These are phyloP conservation scores for Aspergillus tamarii DNA, from an alignment of 2,329 filamentous ascomycete species.

Conservation along the genomic window DNA sequence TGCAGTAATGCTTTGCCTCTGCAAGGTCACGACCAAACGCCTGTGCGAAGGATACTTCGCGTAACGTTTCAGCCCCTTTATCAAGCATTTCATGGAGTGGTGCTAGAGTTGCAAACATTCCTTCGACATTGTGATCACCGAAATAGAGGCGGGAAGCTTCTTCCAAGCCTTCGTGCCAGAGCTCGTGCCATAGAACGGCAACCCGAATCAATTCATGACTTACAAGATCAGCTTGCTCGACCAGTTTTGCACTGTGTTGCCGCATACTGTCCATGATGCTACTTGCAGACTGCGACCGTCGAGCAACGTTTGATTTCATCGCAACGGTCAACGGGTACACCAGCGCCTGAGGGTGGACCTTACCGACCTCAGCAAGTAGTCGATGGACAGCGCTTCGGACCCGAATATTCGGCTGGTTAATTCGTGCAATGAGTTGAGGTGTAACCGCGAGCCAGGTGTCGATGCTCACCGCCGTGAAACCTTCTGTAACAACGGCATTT, in stretches of 20 bases:
- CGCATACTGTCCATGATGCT: constrained; percentile 99
- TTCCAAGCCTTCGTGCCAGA: constrained; percentile 97
- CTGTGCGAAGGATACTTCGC: constrained; percentile 96
- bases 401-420: constrained; percentile 90
- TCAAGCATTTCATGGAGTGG: constrained; percentile 92
- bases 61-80: constrained; percentile 85
- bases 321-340: constrained; percentile 97
- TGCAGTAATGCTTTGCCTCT: constrained; percentile 95
- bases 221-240: constrained; percentile 92
- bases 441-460: constrained; percentile 99
- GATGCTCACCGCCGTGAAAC: constrained; percentile 87
- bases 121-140: constrained; percentile 94
- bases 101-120: constrained; percentile 90
- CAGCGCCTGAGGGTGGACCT: constrained; percentile 90
- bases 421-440: constrained; percentile 92
- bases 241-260: constrained; percentile 86
- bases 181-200: constrained; percentile 96
- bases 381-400: constrained; percentile 92
- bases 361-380: constrained; percentile 86
- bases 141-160: constrained; percentile 97
- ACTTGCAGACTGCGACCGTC: constrained; percentile 82
- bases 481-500: constrained; percentile 83
- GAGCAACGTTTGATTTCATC: constrained; percentile 90
- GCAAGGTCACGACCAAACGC: constrained; percentile 94
- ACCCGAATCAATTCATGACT: constrained; percentile 97